Evolutionary conservation across 345 rosid species (phyloP), one percentile per base, ranked within the genome.

Genomic region (Pelargonium nanum): DNA sequence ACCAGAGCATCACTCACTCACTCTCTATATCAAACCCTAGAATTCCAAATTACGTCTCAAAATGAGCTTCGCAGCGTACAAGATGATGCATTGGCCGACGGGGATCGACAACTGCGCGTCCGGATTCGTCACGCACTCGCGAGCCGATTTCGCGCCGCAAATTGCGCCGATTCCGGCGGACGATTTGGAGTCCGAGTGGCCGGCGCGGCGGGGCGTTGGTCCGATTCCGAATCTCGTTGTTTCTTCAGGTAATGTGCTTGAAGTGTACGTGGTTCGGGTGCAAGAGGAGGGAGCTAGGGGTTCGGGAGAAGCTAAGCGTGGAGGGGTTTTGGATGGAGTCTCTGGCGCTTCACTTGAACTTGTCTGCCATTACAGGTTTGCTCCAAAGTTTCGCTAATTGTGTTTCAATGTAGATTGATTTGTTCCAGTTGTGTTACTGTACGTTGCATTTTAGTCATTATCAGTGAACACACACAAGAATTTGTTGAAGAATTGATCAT

Each of bases 31-130:
- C 30, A 20, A 21, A 65, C 66, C 64, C 53, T 34, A 22, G 3
- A 53, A 65, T 56, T 54, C 66, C 51, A 58, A 25, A 65, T 22
- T 16, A 22, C 48, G 28, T 48, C 26, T 26, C 26, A 70, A 63
- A 67, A 89, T 93, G 97, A 93, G 99, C 79, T 93, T 64, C 85
- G 99, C 97, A 32, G 96, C 96, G 53, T 93, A 74, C 80, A 93
- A 93, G 63, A 82, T 87, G 94, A 85, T 93, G 97, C 99, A 87
- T 81, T 84, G 84, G 84, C 94, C 97, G 0, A 89, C 97, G 58
- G 89, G 89, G 66, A 78, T 93, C 64, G 89, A 84, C 73, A 77
- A 70, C 77, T 89, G 96, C 64, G 89, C 80, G 19, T 84, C 99
- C 64, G 97, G 96, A 61, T 89, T 72, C 75, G 54, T 93, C 76